phyloP scores from a whole-genome alignment of 1,284 basidiomycete species.

The Polyporus tsugae region DNA sequence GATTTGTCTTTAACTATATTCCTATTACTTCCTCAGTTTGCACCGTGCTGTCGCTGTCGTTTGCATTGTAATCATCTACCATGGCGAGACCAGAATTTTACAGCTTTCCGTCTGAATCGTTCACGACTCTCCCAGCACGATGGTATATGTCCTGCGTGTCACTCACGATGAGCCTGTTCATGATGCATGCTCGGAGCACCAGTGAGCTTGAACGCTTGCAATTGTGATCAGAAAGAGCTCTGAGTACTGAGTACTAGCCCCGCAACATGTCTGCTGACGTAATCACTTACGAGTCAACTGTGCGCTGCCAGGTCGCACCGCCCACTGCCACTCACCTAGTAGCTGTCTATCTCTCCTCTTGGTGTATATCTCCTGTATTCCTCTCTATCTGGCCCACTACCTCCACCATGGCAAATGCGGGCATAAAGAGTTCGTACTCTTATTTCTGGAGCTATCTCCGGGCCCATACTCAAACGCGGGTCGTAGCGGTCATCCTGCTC shows the following conservation, averaged over 20 bases:
- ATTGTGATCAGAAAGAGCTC: too few species aligned
- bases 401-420: conserved; percentile 40
- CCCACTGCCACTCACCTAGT: neutral
- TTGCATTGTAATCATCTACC: conserved; percentile 17
- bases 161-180: too few species aligned
- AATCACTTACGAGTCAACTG: conserved; percentile 1
- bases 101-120: neutral
- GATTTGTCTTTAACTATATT: conserved; percentile 10
- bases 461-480: conserved; percentile 27
- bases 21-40: neutral
- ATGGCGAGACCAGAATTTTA: conserved; percentile 14
- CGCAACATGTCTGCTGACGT: conserved; percentile 21
- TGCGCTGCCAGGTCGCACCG: neutral
- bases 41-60: conserved; percentile 22
- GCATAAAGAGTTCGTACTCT: conserved; percentile 43
- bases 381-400: neutral
- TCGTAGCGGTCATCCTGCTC: conserved; percentile 88
- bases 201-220: too few species aligned
- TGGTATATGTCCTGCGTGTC: too few species aligned
- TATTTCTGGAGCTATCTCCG: conserved; percentile 17
- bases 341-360: conserved; percentile 12
- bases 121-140: neutral
- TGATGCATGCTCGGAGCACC: too few species aligned
- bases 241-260: too few species aligned
- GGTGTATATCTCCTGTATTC: conserved; percentile 19